These are phyloP conservation scores for Rhizophora apiculata DNA, from an alignment of 345 rosid genomes.

Conservation along the genomic window DNA sequence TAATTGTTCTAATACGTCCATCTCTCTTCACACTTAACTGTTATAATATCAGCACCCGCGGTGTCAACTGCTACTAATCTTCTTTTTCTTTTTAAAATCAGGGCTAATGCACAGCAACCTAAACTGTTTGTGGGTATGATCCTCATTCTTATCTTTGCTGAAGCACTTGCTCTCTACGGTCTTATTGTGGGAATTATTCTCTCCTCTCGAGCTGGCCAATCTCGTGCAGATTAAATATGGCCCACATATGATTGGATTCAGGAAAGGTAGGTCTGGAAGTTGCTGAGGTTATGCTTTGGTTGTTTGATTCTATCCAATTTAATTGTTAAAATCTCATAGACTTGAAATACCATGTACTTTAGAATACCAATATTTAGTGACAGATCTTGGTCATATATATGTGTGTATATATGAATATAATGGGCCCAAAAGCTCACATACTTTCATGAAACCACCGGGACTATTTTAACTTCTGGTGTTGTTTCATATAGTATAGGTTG, in stretches of 20 bases:
- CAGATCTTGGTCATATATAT: not conserved
- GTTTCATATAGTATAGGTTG: too few relatives aligned
- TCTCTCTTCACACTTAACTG: not conserved
- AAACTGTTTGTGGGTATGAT: slow-evolving; percentile 1
- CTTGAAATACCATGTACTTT: not conserved
- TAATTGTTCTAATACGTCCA: not conserved
- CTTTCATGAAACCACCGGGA: too few relatives aligned
- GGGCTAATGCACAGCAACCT: slow-evolving; percentile 2
- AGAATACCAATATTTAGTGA: not conserved
- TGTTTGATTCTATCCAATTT: slow-evolving; percentile 1
- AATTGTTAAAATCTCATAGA: slow-evolving; percentile 1
- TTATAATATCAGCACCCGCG: not conserved
- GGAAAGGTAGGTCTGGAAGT: not conserved
- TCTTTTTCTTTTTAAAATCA: not conserved
- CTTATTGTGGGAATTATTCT: slow-evolving; percentile 2
- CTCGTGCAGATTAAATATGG: not conserved
- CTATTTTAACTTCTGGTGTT: too few relatives aligned
- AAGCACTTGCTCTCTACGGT: slow-evolving; percentile 4
- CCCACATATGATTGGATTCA: not conserved
- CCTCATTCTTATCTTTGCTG: not conserved
- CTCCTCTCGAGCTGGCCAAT: not conserved
- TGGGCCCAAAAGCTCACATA: not conserved
- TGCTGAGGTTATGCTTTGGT: not conserved
- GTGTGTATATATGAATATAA: not conserved
- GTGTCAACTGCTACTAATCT: not conserved